A percentile compares a stretch with the other conserved stretches of the same genome.
Evolutionary conservation across 108 stramenopile genomes (phyloP).

Genomic region (Stephanodiscus triporus): DNA sequence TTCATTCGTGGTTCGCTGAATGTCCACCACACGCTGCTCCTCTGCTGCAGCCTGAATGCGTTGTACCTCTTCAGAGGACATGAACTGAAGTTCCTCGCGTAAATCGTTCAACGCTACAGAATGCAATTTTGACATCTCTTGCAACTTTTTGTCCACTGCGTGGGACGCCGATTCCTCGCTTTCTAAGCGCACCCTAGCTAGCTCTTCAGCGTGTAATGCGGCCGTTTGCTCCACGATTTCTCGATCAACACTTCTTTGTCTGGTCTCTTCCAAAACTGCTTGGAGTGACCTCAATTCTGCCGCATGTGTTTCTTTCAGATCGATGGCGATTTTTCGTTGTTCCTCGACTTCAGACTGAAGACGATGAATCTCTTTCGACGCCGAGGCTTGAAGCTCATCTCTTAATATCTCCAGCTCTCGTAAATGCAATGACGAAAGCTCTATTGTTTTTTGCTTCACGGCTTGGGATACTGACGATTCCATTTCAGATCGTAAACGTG

Average conservation of each 20-base stretch:
- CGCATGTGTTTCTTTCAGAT: constrained; percentile 27
- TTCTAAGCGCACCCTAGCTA: constrained; percentile 2
- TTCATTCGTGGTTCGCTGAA: constrained; percentile 8
- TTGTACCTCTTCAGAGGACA: constrained; percentile 11
- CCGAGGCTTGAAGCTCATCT: constrained; percentile 24
- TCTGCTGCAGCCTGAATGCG: constrained; percentile 16
- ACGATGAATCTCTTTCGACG: constrained; percentile 8
- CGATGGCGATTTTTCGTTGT: constrained; percentile 4
- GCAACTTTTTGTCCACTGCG: constrained; percentile 36
- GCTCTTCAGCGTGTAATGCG: constrained; percentile 14
- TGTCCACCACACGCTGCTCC: constrained; percentile 8
- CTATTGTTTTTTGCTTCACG: constrained; percentile 6
- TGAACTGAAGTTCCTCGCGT: constrained; percentile 18
- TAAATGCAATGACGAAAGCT: background rate
- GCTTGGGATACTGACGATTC: constrained; percentile 11
- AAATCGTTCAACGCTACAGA: constrained; percentile 32
- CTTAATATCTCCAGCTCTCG: constrained; percentile 35
- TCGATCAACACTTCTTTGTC: constrained; percentile 5
- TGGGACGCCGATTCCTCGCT: constrained; percentile 19
- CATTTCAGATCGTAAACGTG: constrained; percentile 32
- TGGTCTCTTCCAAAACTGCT: constrained; percentile 24
- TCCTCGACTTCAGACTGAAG: constrained; percentile 4
- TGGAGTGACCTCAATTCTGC: constrained; percentile 23
- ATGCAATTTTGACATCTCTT: constrained; percentile 37
- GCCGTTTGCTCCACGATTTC: constrained; percentile 14